Base-by-base conservation (phyloP, 768 basidiomycete genomes). In the Pleurotus ostreatus region DNA sequence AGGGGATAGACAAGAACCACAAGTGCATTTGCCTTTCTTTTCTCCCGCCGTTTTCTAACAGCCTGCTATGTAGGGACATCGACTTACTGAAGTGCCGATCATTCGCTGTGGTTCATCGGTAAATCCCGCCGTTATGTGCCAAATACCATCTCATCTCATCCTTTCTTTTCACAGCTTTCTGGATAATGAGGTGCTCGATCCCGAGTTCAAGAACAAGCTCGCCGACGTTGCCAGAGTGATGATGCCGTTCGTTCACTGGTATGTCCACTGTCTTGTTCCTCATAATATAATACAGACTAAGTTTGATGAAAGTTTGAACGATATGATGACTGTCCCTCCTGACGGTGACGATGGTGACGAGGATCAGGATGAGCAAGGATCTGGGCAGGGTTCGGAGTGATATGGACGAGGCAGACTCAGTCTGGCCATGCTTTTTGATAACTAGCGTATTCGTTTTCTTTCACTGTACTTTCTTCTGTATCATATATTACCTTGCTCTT, bases 1-100 rank as follows among this genome's bases (percentile, higher is more conserved):
- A 97, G 65, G 95, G 94, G 0, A 72, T 96, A 7, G 81, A 82
- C 51, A 98, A 94, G 70, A 79, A 78, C 26, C 94, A 98, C 66
- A 76, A 77, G 89, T 91, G 55, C 15, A 78, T 63, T 8, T 22
- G 61, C 40, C 40, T 40, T 51, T 46, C 20, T 25, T 51, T 38
- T 40, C 13, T 45, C n/a, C 59, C 7, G 13, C 62, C 16, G 38
- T 34, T 9, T 2, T 34, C 30, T 13, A 37, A 38, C 15, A 57
- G 41, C 25, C 18, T 55, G 34, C 37, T 15, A 4, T 20, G 43
- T 58, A 90, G 88, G 68, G 93, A 98, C 66, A 98, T 99, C 61
- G 95, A 96, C 68, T 71, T 98, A 49, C 72, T 99, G 59, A 92
- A 91, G 69, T 87, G 90, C 58, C 83, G 93, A 22, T 85, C 86